These are phyloP conservation scores for Trichoderma sp. DNA, from an alignment of 2,329 filamentous ascomycete species.

Conservation along the genomic window DNA sequence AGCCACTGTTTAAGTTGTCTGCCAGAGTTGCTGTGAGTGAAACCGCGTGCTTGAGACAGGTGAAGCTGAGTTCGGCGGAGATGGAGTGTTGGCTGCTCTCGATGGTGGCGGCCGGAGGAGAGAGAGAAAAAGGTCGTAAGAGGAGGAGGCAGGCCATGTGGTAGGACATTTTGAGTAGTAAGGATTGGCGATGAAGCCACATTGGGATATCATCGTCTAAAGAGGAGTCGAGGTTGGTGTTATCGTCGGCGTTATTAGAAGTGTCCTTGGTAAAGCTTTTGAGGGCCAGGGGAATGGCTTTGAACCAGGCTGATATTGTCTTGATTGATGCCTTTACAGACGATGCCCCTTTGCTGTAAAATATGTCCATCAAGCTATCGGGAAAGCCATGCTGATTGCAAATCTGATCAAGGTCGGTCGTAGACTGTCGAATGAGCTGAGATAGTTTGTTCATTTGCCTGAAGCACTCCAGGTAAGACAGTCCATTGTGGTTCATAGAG, in stretches of 20 bases:
- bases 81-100: background rate
- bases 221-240: background rate
- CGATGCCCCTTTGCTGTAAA: background rate
- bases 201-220: background rate
- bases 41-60: background rate
- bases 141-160: background rate
- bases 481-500: background rate
- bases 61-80: background rate
- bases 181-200: background rate
- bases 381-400: background rate
- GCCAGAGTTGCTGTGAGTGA: background rate
- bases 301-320: background rate
- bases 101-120: background rate
- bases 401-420: background rate
- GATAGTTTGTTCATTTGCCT: background rate
- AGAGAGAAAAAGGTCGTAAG: background rate
- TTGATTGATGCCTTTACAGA: background rate
- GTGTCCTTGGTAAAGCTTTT: background rate
- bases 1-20: background rate
- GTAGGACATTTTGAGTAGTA: background rate
- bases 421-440: background rate
- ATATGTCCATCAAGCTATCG: background rate
- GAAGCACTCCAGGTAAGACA: background rate
- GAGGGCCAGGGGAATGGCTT: background rate
- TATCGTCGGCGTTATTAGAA: background rate